Percentiles rank a stretch among this genome's conserved stretches.
Conservation (phyloP, 257 asterid genomes). For the Scutellaria minor region DNA sequence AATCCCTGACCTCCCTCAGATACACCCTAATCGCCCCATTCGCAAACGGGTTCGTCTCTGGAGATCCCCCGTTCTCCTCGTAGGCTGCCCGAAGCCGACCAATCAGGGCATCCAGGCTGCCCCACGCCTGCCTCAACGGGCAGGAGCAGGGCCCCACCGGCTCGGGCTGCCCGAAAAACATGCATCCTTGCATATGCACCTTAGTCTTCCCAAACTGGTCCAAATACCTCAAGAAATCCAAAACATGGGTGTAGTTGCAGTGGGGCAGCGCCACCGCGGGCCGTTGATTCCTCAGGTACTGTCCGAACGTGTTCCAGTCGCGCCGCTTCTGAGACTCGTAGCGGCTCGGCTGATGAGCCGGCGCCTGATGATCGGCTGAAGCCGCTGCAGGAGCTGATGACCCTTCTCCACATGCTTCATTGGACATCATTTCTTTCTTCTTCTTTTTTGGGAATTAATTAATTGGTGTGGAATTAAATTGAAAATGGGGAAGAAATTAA, state of each 20-base stretch:
- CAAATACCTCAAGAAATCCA: slow-evolving; percentile 71
- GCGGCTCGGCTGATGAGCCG: slow-evolving; percentile 65
- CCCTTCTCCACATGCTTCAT: slow-evolving; percentile 52
- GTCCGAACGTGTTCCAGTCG: slow-evolving; percentile 94
- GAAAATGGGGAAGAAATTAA: slow-evolving; percentile 7
- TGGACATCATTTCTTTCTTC: slow-evolving; percentile 49
- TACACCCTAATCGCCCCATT: slow-evolving; percentile 72
- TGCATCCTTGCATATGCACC: slow-evolving; percentile 77
- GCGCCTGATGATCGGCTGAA: slow-evolving; percentile 32
- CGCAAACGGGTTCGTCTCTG: slow-evolving; percentile 84
- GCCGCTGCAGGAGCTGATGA: slow-evolving; percentile 32
- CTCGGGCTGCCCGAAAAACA: slow-evolving; percentile 75
- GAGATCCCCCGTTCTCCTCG: slow-evolving; percentile 82
- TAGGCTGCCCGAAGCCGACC: slow-evolving; percentile 87
- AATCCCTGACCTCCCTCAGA: slow-evolving; percentile 71
- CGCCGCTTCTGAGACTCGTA: slow-evolving; percentile 89
- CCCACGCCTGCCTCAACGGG: slow-evolving; percentile 88
- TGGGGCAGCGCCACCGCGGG: slow-evolving; percentile 68
- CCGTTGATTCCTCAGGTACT: slow-evolving; percentile 75
- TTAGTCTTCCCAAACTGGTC: slow-evolving; percentile 94
- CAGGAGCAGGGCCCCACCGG: slow-evolving; percentile 81
- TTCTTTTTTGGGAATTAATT: neutral
- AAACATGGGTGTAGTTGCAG: slow-evolving; percentile 77
- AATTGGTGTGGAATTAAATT: neutral
- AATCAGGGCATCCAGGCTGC: slow-evolving; percentile 82